These are phyloP conservation scores for Plasmodium gallinaceum DNA, from an alignment of 169 alveolate species.

Conservation along the genomic window DNA sequence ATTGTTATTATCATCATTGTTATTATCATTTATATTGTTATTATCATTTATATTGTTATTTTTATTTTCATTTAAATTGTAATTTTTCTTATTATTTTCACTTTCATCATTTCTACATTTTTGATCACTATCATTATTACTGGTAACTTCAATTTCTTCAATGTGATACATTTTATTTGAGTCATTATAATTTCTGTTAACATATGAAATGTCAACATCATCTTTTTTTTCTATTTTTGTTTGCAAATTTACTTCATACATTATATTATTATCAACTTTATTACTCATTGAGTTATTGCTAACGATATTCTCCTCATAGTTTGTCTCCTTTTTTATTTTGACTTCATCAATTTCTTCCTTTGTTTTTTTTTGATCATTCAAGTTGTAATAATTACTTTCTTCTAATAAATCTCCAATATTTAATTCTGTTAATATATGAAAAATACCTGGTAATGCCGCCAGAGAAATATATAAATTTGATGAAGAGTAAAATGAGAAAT, in stretches of 20 bases:
- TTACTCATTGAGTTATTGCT: not conserved
- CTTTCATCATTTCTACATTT: not conserved
- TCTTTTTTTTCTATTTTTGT: too few relatives aligned
- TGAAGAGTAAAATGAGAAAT: conserved; percentile 54
- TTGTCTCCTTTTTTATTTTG: not conserved
- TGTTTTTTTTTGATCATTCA: not conserved
- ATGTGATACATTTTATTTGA: too few relatives aligned
- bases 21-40: not conserved
- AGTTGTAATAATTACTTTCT: not conserved
- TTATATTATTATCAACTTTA: not conserved
- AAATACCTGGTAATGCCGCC: conserved; percentile 74
- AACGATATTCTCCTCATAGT: not conserved
- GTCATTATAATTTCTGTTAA: too few relatives aligned
- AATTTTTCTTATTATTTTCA: not conserved
- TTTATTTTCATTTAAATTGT: not conserved
- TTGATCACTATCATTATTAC: too few relatives aligned
- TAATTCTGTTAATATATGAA: conserved; percentile 62
- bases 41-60: not conserved
- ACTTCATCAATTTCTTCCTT: not conserved
- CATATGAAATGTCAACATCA: too few relatives aligned
- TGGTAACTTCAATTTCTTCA: too few relatives aligned
- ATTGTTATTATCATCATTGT: not conserved
- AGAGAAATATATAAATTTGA: conserved; percentile 51
- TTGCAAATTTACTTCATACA: too few relatives aligned
- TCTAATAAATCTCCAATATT: conserved; percentile 50